Percentiles rank a stretch among this genome's conserved stretches.
These are phyloP conservation scores for Phoenix roebelenii DNA, from an alignment of 176 grass and related monocot genomes.

Conservation along the genomic window DNA sequence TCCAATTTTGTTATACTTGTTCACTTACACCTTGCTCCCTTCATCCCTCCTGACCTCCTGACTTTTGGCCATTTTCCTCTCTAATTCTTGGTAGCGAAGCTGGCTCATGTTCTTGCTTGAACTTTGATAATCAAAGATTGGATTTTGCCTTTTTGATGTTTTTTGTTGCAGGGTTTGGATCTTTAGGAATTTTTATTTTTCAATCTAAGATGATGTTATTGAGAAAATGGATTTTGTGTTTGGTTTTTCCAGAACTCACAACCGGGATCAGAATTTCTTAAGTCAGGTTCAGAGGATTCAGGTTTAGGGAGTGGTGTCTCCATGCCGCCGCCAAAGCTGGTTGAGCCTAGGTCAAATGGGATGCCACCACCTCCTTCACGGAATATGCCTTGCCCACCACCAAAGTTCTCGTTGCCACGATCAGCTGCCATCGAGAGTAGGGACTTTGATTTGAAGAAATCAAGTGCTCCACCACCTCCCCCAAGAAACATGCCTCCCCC, in stretches of 20 bases:
- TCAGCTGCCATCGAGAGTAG: slow-evolving; percentile 18
- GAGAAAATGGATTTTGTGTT: slow-evolving; percentile 39
- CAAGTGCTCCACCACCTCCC: slow-evolving; percentile 5
- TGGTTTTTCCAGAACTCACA: slow-evolving; percentile 90
- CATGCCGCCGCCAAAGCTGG: slow-evolving; percentile 31
- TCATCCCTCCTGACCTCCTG: no score
- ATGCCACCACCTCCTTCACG: slow-evolving; percentile 16
- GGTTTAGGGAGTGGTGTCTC: slow-evolving; percentile 24
- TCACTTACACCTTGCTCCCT: no score
- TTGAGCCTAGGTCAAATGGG: slow-evolving; percentile 36
- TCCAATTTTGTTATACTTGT: no score
- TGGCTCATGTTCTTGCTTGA: no score
- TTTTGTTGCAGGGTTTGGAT: slow-evolving; percentile 8
- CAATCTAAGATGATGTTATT: slow-evolving; percentile 19
- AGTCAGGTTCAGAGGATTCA: slow-evolving; percentile 69
- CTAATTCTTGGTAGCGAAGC: no score
- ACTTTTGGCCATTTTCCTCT: no score
- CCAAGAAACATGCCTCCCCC: slow-evolving; percentile 12
- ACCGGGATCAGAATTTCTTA: slow-evolving; percentile 81
- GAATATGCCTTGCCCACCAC: slow-evolving; percentile 25
- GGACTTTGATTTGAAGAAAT: slow-evolving; percentile 23
- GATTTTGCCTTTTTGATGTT: neutral
- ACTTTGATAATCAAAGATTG: no score
- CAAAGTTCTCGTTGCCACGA: slow-evolving; percentile 41
- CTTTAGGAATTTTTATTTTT: neutral